Conservation (phyloP, 345 rosid genomes). For the Chamaenerion angustifolium region DNA sequence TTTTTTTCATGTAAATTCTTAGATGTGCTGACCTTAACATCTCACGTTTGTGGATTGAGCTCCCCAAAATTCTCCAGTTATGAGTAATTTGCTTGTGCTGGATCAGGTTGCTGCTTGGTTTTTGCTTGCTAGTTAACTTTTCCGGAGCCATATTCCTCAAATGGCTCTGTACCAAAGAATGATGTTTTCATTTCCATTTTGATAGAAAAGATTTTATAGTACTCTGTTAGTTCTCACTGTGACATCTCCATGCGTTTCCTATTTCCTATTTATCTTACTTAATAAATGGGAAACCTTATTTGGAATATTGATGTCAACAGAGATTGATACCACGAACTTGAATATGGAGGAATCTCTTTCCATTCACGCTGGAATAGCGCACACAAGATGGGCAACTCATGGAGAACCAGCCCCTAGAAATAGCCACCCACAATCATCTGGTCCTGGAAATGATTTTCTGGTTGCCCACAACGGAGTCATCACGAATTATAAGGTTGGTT, state of each 20-base stretch:
- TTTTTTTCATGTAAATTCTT: too few species aligned
- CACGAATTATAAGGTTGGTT: conserved; percentile 70
- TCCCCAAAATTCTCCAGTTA: too few species aligned
- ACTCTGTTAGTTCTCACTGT: too few species aligned
- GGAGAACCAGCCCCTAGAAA: conserved; percentile 92
- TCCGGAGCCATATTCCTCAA: too few species aligned
- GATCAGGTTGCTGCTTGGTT: too few species aligned
- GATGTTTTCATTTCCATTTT: too few species aligned
- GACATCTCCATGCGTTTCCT: not conserved
- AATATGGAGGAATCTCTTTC: conserved; percentile 57
- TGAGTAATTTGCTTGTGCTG: too few species aligned
- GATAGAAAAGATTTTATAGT: too few species aligned
- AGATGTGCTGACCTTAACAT: too few species aligned
- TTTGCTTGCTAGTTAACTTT: too few species aligned
- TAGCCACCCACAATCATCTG: conserved; percentile 85
- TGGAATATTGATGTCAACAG: conserved; percentile 19
- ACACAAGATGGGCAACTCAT: conserved; percentile 96
- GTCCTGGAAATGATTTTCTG: conserved; percentile 70
- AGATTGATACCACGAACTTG: conserved; percentile 43
- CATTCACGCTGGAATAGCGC: conserved; percentile 91
- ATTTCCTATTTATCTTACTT: not conserved
- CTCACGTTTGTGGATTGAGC: too few species aligned
- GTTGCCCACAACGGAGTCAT: conserved; percentile 91
- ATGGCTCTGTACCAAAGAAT: too few species aligned
- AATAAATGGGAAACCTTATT: not conserved